These are phyloP conservation scores for Saccharomyces pastorianus DNA, from an alignment of 1,139 yeast species.

Conservation along the genomic window DNA sequence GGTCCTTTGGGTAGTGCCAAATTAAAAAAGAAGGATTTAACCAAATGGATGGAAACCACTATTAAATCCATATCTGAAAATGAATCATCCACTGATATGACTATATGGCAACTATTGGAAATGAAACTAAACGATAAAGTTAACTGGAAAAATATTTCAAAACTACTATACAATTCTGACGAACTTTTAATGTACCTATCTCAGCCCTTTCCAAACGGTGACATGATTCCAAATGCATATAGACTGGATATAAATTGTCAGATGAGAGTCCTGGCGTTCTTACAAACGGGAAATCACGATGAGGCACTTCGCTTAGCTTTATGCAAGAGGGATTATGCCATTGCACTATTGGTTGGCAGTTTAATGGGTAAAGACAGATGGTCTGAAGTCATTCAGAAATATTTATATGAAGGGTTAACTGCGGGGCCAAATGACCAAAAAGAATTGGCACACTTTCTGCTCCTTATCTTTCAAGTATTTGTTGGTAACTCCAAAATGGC, in stretches of 20 bases:
- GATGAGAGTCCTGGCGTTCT: constrained; percentile 23
- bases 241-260: constrained; percentile 23
- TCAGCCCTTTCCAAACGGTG: constrained; percentile 14
- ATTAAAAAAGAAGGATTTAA: constrained; percentile 24
- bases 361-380: constrained; percentile 57
- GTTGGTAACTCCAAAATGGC: constrained; percentile 55
- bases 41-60: constrained; percentile 25
- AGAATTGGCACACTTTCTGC: constrained; percentile 38
- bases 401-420: constrained; percentile 39
- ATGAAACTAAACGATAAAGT: constrained; percentile 16
- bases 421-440: constrained; percentile 40
- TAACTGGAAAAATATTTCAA: constrained; percentile 21
- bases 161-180: constrained; percentile 26
- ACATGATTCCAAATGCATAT: constrained; percentile 16
- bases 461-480: constrained; percentile 54
- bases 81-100: constrained; percentile 9
- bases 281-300: constrained; percentile 59
- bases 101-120: constrained; percentile 20
- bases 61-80: constrained; percentile 8
- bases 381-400: constrained; percentile 47
- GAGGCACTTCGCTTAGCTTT: constrained; percentile 60
- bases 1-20: constrained; percentile 27
- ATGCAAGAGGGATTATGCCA: constrained; percentile 63
- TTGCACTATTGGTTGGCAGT: constrained; percentile 65
- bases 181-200: constrained; percentile 21